Evolutionary conservation across 306 rosid species (phyloP).

Genomic region (Prunus mongolica): DNA sequence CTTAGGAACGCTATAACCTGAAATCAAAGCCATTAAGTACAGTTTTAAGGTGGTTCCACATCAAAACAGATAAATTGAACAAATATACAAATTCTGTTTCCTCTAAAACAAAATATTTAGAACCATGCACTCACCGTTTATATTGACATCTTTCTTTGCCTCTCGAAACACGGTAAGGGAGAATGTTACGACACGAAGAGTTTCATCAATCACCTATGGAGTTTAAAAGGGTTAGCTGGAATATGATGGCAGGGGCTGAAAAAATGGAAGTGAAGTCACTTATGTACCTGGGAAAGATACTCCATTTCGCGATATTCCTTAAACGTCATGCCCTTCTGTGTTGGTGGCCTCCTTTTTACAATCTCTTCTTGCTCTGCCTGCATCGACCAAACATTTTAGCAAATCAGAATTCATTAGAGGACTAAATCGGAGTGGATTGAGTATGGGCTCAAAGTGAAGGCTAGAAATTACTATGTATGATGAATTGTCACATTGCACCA

Average conservation of each 20-base stretch:
- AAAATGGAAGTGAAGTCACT: background rate
- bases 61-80: too few species aligned
- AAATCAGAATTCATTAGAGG: background rate
- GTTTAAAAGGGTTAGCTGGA: background rate
- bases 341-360: slow-evolving; percentile 54
- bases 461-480: background rate
- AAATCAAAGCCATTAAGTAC: slow-evolving; percentile 7
- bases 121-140: slow-evolving; percentile 45
- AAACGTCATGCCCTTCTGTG: slow-evolving; percentile 60
- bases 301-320: slow-evolving; percentile 72
- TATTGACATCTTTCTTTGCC: slow-evolving; percentile 67
- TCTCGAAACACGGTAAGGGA: slow-evolving; percentile 72
- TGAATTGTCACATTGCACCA: background rate
- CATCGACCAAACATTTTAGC: background rate
- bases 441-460: background rate
- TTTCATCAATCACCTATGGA: slow-evolving; percentile 78
- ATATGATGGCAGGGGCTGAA: background rate
- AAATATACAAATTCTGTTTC: too few species aligned
- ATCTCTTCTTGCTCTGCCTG: slow-evolving; percentile 83
- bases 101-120: too few species aligned
- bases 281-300: slow-evolving; percentile 64
- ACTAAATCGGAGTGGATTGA: background rate
- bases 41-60: background rate
- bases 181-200: slow-evolving; percentile 72
- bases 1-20: slow-evolving; percentile 77